Percentiles rank a stretch among this genome's conserved stretches.
These are phyloP conservation scores for Thecaphora thlaspeos DNA, from an alignment of 1,284 basidiomycete species.

Conservation along the genomic window DNA sequence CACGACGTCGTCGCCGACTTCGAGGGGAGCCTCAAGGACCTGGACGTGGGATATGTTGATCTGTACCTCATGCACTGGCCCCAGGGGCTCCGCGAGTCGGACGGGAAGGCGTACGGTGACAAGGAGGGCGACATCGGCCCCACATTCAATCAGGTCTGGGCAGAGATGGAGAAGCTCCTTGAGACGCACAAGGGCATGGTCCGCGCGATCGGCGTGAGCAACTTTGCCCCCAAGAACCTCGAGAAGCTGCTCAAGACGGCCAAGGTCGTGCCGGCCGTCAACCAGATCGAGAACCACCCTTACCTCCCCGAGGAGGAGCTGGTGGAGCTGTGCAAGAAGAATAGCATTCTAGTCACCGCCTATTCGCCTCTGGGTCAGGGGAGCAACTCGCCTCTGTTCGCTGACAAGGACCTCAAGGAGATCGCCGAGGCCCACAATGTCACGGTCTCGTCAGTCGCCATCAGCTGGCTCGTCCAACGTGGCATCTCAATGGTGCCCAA, in stretches of 20 bases:
- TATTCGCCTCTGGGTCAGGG: constrained; percentile 82
- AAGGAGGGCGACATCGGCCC: constrained; percentile 25
- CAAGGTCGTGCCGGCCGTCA: constrained; percentile 44
- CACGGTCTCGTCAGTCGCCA: constrained; percentile 65
- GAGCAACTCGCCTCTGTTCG: constrained; percentile 69
- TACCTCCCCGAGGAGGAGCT: constrained; percentile 65
- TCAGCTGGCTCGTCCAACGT: constrained; percentile 74
- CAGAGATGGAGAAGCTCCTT: constrained; percentile 48
- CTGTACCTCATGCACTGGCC: constrained; percentile 51
- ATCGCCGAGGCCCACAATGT: constrained; percentile 67
- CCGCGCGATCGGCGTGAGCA: constrained; percentile 65
- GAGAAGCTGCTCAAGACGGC: constrained; percentile 34
- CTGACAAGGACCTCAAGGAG: constrained; percentile 67
- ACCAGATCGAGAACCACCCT: constrained; percentile 48
- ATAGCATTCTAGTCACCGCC: constrained; percentile 73
- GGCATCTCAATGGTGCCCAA: constrained; percentile 42
- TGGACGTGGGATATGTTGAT: constrained; percentile 70
- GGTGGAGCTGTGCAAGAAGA: constrained; percentile 67
- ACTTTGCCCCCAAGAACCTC: constrained; percentile 40
- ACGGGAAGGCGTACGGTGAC: constrained; percentile 11
- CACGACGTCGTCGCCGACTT: constrained; percentile 60
- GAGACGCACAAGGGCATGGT: constrained; percentile 46
- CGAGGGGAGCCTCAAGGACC: constrained; percentile 69
- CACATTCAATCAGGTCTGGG: constrained; percentile 43
- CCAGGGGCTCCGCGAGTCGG: constrained; percentile 9